phyloP scores from a whole-genome alignment of 179 eudicot genomes.

The Vitellaria paradoxa region DNA sequence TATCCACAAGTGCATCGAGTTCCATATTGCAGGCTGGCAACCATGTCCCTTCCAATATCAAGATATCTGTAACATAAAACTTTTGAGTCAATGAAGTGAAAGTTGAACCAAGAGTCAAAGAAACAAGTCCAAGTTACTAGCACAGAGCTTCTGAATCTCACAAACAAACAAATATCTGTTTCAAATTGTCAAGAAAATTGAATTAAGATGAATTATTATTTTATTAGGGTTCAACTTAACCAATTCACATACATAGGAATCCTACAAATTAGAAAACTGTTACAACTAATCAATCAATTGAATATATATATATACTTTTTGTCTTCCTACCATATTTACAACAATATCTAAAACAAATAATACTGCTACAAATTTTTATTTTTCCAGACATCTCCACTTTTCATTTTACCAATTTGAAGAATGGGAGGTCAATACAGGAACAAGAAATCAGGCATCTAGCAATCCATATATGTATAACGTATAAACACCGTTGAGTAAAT shows the following conservation, averaged over 20 bases:
- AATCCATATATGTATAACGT: neutral
- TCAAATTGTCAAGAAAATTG: neutral
- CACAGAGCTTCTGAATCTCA: neutral
- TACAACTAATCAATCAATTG: too few relatives aligned
- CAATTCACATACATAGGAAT: too few relatives aligned
- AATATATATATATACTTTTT: too few relatives aligned
- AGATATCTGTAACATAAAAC: constrained; percentile 59
- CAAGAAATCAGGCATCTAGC: neutral
- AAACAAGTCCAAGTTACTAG: neutral
- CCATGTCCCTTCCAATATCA: constrained; percentile 92
- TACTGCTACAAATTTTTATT: neutral
- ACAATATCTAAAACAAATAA: neutral
- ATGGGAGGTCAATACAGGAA: neutral
- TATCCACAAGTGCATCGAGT: constrained; percentile 98
- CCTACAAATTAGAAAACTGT: too few relatives aligned
- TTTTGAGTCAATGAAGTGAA: neutral
- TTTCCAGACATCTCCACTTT: neutral
- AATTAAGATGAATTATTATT: too few relatives aligned
- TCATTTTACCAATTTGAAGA: neutral
- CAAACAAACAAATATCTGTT: neutral
- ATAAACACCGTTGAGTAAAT: neutral
- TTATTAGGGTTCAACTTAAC: too few relatives aligned
- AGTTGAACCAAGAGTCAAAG: neutral
- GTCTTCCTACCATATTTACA: too few relatives aligned
- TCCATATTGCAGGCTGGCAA: constrained; percentile 87